phyloP scores from a whole-genome alignment of 352 stramenopile species.

The Globisporangium okanoganense region DNA sequence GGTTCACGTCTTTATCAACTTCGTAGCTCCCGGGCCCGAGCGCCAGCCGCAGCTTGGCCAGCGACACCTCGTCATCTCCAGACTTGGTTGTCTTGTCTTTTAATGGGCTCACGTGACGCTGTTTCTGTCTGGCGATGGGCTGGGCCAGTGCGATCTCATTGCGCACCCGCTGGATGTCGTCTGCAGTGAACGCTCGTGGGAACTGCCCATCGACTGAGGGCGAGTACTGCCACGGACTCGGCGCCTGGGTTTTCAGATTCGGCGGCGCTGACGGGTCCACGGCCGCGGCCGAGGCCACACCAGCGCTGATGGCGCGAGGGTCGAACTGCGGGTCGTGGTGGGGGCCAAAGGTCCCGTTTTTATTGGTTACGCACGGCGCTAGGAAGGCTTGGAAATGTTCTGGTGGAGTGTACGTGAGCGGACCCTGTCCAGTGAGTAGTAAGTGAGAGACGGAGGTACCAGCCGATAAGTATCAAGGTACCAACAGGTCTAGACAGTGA shows the following conservation, averaged over 20 bases:
- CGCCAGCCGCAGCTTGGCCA: conserved; percentile 24
- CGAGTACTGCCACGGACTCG: conserved; percentile 35
- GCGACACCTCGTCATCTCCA: conserved; percentile 2
- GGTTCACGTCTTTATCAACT: conserved; percentile 42
- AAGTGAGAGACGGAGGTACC: not conserved
- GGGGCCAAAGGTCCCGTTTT: conserved; percentile 36
- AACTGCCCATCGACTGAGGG: conserved; percentile 39
- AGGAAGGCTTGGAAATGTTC: conserved; percentile 17
- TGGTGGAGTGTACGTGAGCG: conserved; percentile 36
- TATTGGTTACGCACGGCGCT: conserved; percentile 13
- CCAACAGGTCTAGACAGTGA: not conserved
- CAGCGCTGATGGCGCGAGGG: not conserved
- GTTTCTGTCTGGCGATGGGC: conserved; percentile 8
- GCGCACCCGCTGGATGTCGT: conserved; percentile 30
- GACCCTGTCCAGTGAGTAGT: conserved; percentile 26
- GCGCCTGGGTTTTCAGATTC: conserved; percentile 13
- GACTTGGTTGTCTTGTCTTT: not conserved
- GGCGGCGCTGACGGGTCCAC: not conserved
- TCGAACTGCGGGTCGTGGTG: conserved; percentile 19
- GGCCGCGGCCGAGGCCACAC: conserved; percentile 2
- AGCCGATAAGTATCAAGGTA: not conserved
- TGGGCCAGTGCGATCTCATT: not conserved
- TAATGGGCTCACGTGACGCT: conserved; percentile 7
- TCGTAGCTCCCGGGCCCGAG: conserved; percentile 57
- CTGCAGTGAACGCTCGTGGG: conserved; percentile 31